Base-by-base conservation (phyloP, 768 basidiomycete genomes). In the Clitopilus passeckerianus region DNA sequence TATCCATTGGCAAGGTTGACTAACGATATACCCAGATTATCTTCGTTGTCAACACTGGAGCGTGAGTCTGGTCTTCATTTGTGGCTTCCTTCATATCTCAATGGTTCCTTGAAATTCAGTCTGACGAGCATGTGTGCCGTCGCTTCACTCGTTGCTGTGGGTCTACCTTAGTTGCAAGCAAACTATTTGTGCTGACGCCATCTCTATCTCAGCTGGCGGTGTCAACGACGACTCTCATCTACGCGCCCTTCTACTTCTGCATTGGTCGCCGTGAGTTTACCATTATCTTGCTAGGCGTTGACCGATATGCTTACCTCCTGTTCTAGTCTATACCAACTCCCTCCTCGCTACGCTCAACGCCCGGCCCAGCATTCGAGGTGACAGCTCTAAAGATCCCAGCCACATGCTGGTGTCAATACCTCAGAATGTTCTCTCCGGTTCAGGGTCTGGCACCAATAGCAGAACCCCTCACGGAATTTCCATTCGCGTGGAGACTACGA, bases 221-320 rank as follows among this genome's bases (percentile, higher is more conserved):
- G 4, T 71, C 71, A 3, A 68, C 68, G 5, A 60, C 60, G 10
- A 68, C 70, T 0, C 63, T 74, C 6, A 67, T 74, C 18, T 74
- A 74, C 58, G 70, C 71, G 0, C 60, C 66, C 0, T 72, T 71
- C 57, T 71, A 72, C 55, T 72, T 74, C 63, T 71, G 69, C 61
- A 71, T 74, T 52, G 71, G 71, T 8, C 68, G 72, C 5, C 60
- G 72, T 74, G 55, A 60, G 71, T 63, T 8, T 35, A 30, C 33
- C 34, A 34, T n/a, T n/a, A n/a, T 30, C 33, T 18, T 15, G 24
- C 6, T 27, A 8, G 20, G 1, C 18, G 33, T 7, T 6, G 34
- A 23, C 24, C 50, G 52, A 22, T 30, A 18, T 7, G 16, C 6
- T 30, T 55, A 33, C 34, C 22, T 15, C 34, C 20, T 5, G 24